phyloP scores from a whole-genome alignment of 1,139 yeast genomes.

The Diutina scorzettiae region DNA sequence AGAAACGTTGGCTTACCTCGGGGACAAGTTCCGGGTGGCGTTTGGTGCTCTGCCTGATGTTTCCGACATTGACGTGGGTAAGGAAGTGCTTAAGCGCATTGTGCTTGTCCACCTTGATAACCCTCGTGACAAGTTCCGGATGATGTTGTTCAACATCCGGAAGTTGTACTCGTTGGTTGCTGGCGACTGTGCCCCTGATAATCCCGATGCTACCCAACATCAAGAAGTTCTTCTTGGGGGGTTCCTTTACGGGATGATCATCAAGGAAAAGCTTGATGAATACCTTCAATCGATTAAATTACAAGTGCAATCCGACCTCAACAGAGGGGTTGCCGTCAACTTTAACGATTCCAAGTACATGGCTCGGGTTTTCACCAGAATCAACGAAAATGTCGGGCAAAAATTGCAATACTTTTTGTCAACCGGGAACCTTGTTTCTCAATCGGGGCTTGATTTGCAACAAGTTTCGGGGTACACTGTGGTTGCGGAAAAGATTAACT shows the following conservation, averaged over 20 bases:
- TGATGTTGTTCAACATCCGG: constrained; percentile 88
- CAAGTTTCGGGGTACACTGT: constrained; percentile 98
- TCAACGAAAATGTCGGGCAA: constrained; percentile 89
- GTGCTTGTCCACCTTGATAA: constrained; percentile 79
- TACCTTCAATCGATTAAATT: constrained; percentile 61
- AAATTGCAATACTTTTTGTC: constrained; percentile 89
- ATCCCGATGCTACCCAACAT: constrained; percentile 99
- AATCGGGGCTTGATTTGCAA: constrained; percentile 93
- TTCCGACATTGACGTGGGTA: constrained; percentile 84
- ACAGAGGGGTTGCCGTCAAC: constrained; percentile 72
- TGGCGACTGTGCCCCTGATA: constrained; percentile 94
- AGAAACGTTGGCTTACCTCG: constrained; percentile 85
- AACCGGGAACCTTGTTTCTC: constrained; percentile 94
- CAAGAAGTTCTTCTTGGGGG: constrained; percentile 96
- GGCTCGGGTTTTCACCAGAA: constrained; percentile 63
- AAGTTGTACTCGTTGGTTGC: constrained; percentile 90
- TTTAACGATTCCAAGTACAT: constrained; percentile 78
- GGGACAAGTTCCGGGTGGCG: constrained; percentile 91
- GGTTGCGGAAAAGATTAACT: constrained; percentile 96
- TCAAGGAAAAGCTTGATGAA: constrained; percentile 94
- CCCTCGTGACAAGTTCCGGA: constrained; percentile 67
- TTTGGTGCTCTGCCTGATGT: constrained; percentile 83
- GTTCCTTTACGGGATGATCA: constrained; percentile 89
- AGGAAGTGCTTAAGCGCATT: constrained; percentile 68
- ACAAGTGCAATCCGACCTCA: constrained; percentile 71